Conservation (phyloP, 2,329 filamentous ascomycete species). For the Seiridium cupressi region DNA sequence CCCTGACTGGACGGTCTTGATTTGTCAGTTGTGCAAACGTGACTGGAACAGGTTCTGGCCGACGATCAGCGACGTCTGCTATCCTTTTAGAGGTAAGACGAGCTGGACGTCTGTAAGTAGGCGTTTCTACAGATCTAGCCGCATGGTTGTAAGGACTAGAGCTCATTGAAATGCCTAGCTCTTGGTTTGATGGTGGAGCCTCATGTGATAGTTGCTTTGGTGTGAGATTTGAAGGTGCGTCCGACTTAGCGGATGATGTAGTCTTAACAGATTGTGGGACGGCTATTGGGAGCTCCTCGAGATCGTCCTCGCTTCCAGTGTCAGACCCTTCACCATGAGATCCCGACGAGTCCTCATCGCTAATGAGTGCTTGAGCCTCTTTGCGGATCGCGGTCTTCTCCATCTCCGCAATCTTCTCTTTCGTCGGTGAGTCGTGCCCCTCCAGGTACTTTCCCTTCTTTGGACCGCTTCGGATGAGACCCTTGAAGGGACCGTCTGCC, state of each 20-base stretch:
- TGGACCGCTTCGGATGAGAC: constrained; percentile 17
- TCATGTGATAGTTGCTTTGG: constrained; percentile 14
- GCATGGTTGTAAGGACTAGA: constrained; percentile 16
- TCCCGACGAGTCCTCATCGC: not conserved
- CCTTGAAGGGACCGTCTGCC: constrained; percentile 19
- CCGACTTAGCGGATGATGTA: constrained; percentile 14
- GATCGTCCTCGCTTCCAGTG: not conserved
- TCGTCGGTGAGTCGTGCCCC: constrained; percentile 14
- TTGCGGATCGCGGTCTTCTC: constrained; percentile 9
- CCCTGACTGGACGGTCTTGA: not conserved
- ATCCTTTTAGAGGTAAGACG: not conserved
- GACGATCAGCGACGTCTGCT: not conserved
- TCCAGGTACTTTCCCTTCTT: constrained; percentile 15
- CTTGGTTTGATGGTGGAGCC: constrained; percentile 19
- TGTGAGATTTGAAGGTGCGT: constrained; percentile 19
- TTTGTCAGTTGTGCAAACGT: not conserved
- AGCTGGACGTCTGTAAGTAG: not conserved
- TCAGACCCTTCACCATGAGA: not conserved
- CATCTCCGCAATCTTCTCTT: constrained; percentile 13
- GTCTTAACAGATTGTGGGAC: not conserved
- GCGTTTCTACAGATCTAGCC: not conserved
- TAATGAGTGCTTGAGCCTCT: not conserved
- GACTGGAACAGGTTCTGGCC: not conserved
- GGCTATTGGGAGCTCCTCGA: not conserved
- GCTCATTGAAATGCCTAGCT: constrained; percentile 17